Evolutionary conservation across 192 early-diverging fungal genomes (phyloP).

Genomic region (Podila horticola): DNA sequence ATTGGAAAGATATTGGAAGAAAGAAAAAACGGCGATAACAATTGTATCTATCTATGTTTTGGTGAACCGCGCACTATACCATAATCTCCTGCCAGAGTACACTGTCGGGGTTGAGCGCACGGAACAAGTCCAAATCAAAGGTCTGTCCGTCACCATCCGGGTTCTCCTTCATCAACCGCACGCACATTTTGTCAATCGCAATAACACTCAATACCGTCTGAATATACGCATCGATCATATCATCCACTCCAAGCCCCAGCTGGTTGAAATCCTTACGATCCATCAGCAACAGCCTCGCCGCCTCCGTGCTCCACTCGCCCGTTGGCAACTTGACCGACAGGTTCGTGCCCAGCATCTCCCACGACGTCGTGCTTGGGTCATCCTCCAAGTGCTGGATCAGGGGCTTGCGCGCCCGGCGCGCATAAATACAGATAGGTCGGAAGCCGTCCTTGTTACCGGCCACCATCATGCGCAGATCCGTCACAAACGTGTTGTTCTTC

Average conservation of each 20-base stretch:
- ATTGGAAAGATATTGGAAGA: no score
- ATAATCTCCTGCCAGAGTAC: constrained; percentile 66
- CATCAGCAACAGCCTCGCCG: constrained; percentile 85
- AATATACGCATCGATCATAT: constrained; percentile 90
- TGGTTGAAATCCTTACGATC: constrained; percentile 93
- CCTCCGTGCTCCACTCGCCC: constrained; percentile 84
- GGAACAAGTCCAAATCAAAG: constrained; percentile 69
- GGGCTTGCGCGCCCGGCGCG: constrained; percentile 78
- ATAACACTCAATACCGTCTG: constrained; percentile 87
- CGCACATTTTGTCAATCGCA: constrained; percentile 85
- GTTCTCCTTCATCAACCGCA: constrained; percentile 57
- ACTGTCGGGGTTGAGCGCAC: constrained; percentile 69
- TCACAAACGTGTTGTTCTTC: constrained; percentile 87
- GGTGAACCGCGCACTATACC: not conserved
- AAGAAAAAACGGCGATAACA: no score
- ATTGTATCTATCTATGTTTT: no score
- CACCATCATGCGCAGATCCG: constrained; percentile 89
- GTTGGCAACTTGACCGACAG: constrained; percentile 79
- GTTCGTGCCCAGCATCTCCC: constrained; percentile 95
- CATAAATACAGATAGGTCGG: constrained; percentile 85
- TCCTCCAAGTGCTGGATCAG: constrained; percentile 57
- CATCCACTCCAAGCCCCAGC: constrained; percentile 84
- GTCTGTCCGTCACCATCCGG: constrained; percentile 36
- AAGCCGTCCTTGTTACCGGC: constrained; percentile 79
- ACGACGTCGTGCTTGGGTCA: constrained; percentile 64